Conservation (phyloP, 2,329 filamentous ascomycete genomes). For the Cladophialophora carrionii region DNA sequence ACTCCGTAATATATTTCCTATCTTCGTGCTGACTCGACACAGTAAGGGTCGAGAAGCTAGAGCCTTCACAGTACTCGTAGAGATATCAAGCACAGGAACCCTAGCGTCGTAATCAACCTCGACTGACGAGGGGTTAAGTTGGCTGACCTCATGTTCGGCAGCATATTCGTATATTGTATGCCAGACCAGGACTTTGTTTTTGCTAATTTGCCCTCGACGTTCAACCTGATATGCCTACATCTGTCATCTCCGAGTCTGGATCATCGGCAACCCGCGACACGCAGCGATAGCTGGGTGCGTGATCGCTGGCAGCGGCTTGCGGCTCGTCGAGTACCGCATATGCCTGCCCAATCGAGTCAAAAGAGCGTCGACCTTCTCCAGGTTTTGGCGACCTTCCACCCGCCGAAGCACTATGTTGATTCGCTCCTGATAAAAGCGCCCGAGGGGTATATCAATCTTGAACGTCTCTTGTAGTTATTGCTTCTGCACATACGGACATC, state of each 20-base stretch:
- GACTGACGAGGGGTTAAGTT: not conserved
- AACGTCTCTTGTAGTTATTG: constrained; percentile 5
- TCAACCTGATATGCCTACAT: not conserved
- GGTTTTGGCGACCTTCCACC: constrained; percentile 6
- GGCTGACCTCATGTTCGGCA: not conserved
- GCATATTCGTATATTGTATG: no score
- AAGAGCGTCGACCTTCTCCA: constrained; percentile 6
- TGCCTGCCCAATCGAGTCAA: constrained; percentile 6
- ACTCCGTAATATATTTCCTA: not conserved
- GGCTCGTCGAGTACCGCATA: constrained; percentile 1
- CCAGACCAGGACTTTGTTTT: not conserved
- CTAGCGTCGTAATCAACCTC: constrained; percentile 13
- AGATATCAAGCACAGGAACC: not conserved
- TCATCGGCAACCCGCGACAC: not conserved
- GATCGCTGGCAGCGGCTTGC: not conserved
- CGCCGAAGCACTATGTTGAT: not conserved
- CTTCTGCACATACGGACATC: constrained; percentile 16
- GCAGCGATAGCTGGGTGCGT: not conserved
- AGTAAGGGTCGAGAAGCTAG: not conserved
- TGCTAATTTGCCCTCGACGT: not conserved
- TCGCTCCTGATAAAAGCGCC: not conserved
- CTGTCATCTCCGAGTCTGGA: not conserved
- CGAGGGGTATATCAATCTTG: constrained; percentile 5
- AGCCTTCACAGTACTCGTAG: not conserved
- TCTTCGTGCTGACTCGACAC: constrained; percentile 6